Percentiles rank a stretch among this genome's conserved stretches.
Conservation (phyloP, 257 asterid genomes). For the Lycium ferocissimum region DNA sequence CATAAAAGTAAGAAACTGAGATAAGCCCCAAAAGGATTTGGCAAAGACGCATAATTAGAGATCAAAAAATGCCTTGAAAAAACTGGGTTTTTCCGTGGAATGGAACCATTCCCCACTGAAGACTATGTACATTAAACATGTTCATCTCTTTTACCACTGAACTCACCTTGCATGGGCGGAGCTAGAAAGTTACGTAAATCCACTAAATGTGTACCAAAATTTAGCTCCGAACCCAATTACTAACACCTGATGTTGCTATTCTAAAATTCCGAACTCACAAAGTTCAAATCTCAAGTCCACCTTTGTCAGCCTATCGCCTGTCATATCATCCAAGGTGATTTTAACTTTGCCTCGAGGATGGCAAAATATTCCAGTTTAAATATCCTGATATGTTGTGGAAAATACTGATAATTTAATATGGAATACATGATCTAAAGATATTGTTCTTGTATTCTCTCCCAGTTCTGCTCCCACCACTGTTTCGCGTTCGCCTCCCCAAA, state of each 20-base stretch:
- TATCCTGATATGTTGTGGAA: neutral
- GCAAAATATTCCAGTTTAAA: neutral
- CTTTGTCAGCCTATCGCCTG: neutral
- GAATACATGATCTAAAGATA: constrained; percentile 32
- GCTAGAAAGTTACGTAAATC: neutral
- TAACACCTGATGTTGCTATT: neutral
- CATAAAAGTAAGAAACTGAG: neutral
- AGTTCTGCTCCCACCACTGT: constrained; percentile 42
- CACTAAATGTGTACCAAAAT: neutral
- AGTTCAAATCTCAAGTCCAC: neutral
- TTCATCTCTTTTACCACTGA: neutral
- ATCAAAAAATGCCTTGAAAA: neutral
- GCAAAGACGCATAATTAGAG: neutral
- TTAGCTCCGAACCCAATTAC: neutral
- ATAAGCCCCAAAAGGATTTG: neutral
- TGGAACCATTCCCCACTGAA: neutral
- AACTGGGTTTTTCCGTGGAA: neutral
- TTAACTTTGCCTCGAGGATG: neutral
- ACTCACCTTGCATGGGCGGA: neutral
- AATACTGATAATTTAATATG: constrained; percentile 11
- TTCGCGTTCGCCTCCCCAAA: constrained; percentile 41
- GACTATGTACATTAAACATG: neutral
- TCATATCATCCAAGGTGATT: neutral
- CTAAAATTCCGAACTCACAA: neutral
- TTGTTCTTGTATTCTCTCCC: constrained; percentile 39